Conservation (phyloP, 139 green algal genomes). For the Diplosphaera chodatii region DNA sequence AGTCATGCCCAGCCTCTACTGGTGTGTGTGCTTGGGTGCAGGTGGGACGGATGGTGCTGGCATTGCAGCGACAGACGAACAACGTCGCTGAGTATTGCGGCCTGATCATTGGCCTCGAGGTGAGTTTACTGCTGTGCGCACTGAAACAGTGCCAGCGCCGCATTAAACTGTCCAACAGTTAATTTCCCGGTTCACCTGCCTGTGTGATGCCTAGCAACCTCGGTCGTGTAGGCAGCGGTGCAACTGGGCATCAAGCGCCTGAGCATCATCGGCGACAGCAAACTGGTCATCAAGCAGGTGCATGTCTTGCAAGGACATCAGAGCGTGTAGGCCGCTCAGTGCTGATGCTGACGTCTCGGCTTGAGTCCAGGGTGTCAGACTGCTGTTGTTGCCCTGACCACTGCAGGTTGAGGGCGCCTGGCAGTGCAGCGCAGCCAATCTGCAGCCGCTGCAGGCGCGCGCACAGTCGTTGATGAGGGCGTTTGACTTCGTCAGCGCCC, state of each 20-base stretch:
- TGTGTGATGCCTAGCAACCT: no score
- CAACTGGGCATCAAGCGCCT: slow-evolving; percentile 20
- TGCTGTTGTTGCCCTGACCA: no score
- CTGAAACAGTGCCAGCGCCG: neutral
- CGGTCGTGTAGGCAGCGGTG: slow-evolving; percentile 25
- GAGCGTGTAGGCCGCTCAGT: no score
- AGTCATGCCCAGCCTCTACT: neutral
- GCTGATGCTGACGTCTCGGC: no score
- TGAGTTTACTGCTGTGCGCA: neutral
- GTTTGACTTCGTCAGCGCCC: slow-evolving; percentile 27
- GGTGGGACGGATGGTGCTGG: slow-evolving; percentile 13
- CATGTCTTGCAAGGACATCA: neutral
- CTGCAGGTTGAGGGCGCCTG: slow-evolving; percentile 28
- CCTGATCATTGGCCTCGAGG: slow-evolving; percentile 35
- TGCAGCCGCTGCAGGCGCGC: slow-evolving; percentile 14
- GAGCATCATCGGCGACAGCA: slow-evolving; percentile 33
- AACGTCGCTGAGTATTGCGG: slow-evolving; percentile 51
- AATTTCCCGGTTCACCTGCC: no score
- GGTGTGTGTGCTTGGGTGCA: neutral
- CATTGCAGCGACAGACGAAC: slow-evolving; percentile 30
- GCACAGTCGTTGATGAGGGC: slow-evolving; percentile 2
- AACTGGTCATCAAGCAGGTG: slow-evolving; percentile 43
- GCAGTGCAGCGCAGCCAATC: slow-evolving; percentile 21
- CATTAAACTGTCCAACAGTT: neutral
- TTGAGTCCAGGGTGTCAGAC: no score